A percentile compares a stretch with the other conserved stretches of the same genome.
Evolutionary conservation across 371 early-diverging fungal species (phyloP).

Genomic region (Smittium mucronatum): DNA sequence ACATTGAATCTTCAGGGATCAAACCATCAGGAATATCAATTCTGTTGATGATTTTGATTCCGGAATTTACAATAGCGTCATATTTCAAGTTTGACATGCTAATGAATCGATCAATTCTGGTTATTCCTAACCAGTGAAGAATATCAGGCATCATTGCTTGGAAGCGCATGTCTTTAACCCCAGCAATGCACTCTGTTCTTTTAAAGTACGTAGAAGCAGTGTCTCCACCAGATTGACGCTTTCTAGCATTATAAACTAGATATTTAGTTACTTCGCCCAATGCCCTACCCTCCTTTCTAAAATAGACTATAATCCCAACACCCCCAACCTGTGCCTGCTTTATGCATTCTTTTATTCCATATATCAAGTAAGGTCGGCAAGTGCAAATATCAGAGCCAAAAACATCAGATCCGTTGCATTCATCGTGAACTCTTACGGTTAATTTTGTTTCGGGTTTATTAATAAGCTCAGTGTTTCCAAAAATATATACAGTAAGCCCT

Average conservation of each 20-base stretch:
- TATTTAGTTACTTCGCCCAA: constrained; percentile 94
- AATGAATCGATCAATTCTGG: constrained; percentile 89
- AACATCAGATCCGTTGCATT: constrained; percentile 89
- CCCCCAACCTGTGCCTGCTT: constrained; percentile 86
- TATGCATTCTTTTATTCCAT: constrained; percentile 83
- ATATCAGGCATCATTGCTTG: constrained; percentile 96
- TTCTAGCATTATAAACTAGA: constrained; percentile 88
- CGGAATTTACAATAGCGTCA: constrained; percentile 79
- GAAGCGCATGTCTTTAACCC: constrained; percentile 95
- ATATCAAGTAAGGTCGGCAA: constrained; percentile 87
- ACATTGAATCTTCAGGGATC: constrained; percentile 77
- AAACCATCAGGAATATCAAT: constrained; percentile 79
- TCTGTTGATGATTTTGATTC: constrained; percentile 82
- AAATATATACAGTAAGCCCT: constrained; percentile 84
- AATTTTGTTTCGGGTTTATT: constrained; percentile 68
- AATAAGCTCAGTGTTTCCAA: constrained; percentile 71
- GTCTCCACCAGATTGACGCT: constrained; percentile 82
- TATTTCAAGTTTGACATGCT: constrained; percentile 91
- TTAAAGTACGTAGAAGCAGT: constrained; percentile 81
- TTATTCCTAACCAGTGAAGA: constrained; percentile 90
- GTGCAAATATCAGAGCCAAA: constrained; percentile 90
- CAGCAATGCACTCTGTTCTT: constrained; percentile 86
- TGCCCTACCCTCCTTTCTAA: constrained; percentile 89
- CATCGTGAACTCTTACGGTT: constrained; percentile 84
- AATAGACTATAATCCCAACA: constrained; percentile 87